phyloP scores from a whole-genome alignment of 306 rosid genomes.

The Lablab purpureus region DNA sequence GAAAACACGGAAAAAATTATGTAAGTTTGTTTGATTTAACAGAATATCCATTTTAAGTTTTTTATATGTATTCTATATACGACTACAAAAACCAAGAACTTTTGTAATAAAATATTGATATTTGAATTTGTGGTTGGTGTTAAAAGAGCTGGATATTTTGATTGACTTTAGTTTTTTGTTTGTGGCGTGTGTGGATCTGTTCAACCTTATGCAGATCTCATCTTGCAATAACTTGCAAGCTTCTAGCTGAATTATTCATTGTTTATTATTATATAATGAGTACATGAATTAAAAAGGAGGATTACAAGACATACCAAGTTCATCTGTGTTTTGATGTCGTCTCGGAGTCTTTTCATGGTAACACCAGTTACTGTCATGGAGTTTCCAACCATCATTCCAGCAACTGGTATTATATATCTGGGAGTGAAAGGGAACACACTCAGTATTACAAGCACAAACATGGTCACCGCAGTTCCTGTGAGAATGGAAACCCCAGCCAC shows the following conservation, averaged over 20 bases:
- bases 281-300: background rate
- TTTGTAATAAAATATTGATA: no score
- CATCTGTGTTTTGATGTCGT: conserved; percentile 77
- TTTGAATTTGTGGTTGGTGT: background rate
- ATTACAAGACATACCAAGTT: conserved; percentile 59
- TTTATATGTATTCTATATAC: background rate
- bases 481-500: conserved; percentile 87
- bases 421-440: conserved; percentile 93
- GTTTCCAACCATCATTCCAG: conserved; percentile 99
- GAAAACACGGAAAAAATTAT: no score
- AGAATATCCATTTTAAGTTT: background rate
- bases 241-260: background rate
- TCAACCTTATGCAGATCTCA: conserved; percentile 6
- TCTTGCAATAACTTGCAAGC: background rate
- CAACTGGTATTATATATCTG: conserved; percentile 84
- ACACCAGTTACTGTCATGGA: conserved; percentile 97
- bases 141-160: background rate
- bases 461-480: conserved; percentile 80
- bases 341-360: conserved; percentile 90
- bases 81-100: background rate
- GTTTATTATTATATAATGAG: background rate
- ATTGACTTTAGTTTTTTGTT: background rate
- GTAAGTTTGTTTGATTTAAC: no score
- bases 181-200: conserved; percentile 6
- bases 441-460: conserved; percentile 69